Percentiles rank a stretch among this genome's conserved stretches.
Evolutionary conservation across 2,329 filamentous ascomycete species (phyloP).

Genomic region (Hymenoscyphus repandus): DNA sequence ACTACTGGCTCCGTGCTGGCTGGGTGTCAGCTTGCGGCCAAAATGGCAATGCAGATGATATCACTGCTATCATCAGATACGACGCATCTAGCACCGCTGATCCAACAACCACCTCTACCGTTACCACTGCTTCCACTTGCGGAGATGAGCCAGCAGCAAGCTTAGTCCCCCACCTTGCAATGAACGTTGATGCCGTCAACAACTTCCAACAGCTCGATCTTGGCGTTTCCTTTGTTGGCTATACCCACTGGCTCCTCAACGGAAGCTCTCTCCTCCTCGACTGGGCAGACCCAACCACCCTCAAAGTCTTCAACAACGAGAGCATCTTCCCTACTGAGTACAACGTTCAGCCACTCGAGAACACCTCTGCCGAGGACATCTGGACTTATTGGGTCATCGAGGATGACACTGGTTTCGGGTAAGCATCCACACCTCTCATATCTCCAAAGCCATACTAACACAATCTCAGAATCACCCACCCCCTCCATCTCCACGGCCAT

Average conservation of each 20-base stretch:
- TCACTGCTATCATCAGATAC: conserved; percentile 38
- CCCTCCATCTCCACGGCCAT: conserved; percentile 46
- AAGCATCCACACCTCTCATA: no score
- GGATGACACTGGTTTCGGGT: conserved; percentile 19
- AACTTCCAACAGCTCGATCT: conserved; percentile 15
- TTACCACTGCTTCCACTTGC: conserved; percentile 21
- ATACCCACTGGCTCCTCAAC: conserved; percentile 47
- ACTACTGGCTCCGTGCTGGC: conserved; percentile 50
- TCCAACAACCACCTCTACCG: conserved; percentile 24
- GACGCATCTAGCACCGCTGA: conserved; percentile 31
- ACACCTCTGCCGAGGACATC: conserved; percentile 13
- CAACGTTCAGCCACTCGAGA: conserved; percentile 36
- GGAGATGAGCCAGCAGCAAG: conserved; percentile 27
- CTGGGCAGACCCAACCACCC: conserved; percentile 42
- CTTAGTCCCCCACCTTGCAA: conserved; percentile 25
- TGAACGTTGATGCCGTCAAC: conserved; percentile 21
- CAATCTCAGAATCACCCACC: conserved; percentile 20
- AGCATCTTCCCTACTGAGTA: conserved; percentile 26
- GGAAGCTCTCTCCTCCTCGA: conserved; percentile 41
- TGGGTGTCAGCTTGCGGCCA: conserved; percentile 49
- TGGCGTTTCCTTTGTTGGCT: conserved; percentile 18
- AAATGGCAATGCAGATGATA: conserved; percentile 45
- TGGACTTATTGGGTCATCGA: conserved; percentile 28
- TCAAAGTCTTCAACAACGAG: conserved; percentile 30
- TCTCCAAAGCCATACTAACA: background rate